A percentile compares a stretch with the other conserved stretches of the same genome.
These are phyloP conservation scores for Sanguinoderma infundibulare DNA, from an alignment of 1,284 basidiomycete genomes.

Conservation along the genomic window DNA sequence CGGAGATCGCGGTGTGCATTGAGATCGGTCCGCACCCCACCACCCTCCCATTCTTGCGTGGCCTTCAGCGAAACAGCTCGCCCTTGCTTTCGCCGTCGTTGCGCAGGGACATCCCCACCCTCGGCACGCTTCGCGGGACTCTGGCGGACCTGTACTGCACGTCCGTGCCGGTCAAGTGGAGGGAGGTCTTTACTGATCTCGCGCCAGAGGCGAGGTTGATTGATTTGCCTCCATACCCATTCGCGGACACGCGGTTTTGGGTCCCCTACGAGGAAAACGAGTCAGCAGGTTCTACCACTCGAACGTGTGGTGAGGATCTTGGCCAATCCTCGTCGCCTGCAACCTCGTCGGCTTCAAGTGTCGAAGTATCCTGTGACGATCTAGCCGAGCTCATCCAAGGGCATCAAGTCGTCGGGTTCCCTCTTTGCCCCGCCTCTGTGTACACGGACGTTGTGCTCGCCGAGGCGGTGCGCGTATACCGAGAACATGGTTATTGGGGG, in stretches of 20 bases:
- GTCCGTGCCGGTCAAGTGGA: slow-evolving; percentile 52
- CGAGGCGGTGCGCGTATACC: not conserved
- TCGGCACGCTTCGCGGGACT: slow-evolving; percentile 47
- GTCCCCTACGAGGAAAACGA: slow-evolving; percentile 48
- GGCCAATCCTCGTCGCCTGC: slow-evolving; percentile 44
- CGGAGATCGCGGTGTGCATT: slow-evolving; percentile 53
- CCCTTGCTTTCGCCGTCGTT: slow-evolving; percentile 53
- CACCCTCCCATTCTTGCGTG: slow-evolving; percentile 55
- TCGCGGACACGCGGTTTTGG: slow-evolving; percentile 61
- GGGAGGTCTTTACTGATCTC: slow-evolving; percentile 54
- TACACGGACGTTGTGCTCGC: slow-evolving; percentile 62
- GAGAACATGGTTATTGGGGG: too few species aligned
- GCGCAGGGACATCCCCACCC: slow-evolving; percentile 47
- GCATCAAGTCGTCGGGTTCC: slow-evolving; percentile 59
- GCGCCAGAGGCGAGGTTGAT: slow-evolving; percentile 41
- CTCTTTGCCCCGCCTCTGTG: slow-evolving; percentile 72
- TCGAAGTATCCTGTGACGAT: slow-evolving; percentile 54
- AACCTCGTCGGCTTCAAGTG: slow-evolving; percentile 23
- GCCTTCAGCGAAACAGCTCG: slow-evolving; percentile 10
- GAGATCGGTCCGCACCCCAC: slow-evolving; percentile 69
- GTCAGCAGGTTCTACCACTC: not conserved
- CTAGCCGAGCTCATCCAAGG: slow-evolving; percentile 55
- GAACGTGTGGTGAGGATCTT: not conserved
- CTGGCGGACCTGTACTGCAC: slow-evolving; percentile 55
- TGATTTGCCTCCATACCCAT: slow-evolving; percentile 67